Base-by-base conservation (phyloP, 805 yeast genomes). In the Crinitomyces ghanaensis region DNA sequence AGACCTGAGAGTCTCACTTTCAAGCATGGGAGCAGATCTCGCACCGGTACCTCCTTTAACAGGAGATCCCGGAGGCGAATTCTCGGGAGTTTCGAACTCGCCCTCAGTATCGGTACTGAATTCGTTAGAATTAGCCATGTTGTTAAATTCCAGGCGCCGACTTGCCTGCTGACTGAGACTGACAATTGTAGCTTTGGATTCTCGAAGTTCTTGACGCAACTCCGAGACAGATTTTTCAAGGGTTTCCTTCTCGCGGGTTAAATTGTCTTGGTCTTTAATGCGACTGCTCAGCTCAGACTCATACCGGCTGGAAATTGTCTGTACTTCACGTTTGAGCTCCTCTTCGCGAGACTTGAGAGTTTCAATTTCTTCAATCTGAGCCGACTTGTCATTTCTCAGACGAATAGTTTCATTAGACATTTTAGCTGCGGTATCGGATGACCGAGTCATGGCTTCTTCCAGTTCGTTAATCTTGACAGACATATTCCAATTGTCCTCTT, bases 1-100 rank as follows among this genome's bases (percentile, higher is more conserved):
- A 0, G 78, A 66, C 41, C 68, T 65, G 42, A 79, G 55, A 1
- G 85, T 75, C 46, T 81, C 86, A 2, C 70, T 58, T 47, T 79
- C 83, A 27, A n/a, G n/a, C n/a, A n/a, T n/a, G n/a, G n/a, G n/a
- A n/a, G n/a, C n/a, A n/a, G n/a, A n/a, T n/a, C n/a, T n/a, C n/a
- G n/a, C n/a, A n/a, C n/a, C n/a, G n/a, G n/a, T n/a, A n/a, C n/a
- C n/a, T n/a, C n/a, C n/a, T n/a, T n/a, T 79, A 46, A n/a, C 41
- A 49, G 9, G 49, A 36, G 34, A 51, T 45, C 27, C 49, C 47
- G 7, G 54, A 17, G 58, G 52, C 4, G 54, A 45, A 7, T 40
- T 38, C 6, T 44, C 50, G 1, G 57, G 54, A 12, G 55, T 44
- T 5, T 37, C 30, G 22, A 40, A 44, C 6, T 26, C 46, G 19